These are phyloP conservation scores for Cystobasidium pallidum DNA, from an alignment of 1,284 basidiomycete species.

Conservation along the genomic window DNA sequence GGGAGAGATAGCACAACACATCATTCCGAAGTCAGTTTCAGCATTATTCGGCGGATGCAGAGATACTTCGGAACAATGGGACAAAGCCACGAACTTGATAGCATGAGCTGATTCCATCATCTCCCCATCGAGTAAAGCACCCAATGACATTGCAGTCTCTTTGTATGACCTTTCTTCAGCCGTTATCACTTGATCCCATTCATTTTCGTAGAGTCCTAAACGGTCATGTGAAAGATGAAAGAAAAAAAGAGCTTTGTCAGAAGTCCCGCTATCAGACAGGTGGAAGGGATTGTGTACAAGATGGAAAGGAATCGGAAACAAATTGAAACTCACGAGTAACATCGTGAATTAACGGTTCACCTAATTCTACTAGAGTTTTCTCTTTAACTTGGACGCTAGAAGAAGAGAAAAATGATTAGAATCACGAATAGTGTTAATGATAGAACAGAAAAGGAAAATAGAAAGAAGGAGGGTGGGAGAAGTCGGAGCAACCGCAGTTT, in stretches of 20 bases:
- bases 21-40: too few species aligned
- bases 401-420: neutral
- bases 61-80: neutral
- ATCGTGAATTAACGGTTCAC: slow-evolving; percentile 28
- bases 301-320: neutral
- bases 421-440: too few species aligned
- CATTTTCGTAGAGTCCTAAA: slow-evolving; percentile 7
- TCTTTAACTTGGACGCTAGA: slow-evolving; percentile 1
- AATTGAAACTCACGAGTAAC: neutral
- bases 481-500: too few species aligned
- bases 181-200: slow-evolving; percentile 17
- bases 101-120: slow-evolving; percentile 3
- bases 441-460: too few species aligned
- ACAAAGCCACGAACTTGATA: slow-evolving; percentile 13
- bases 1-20: too few species aligned
- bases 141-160: slow-evolving; percentile 9
- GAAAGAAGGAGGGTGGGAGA: too few species aligned
- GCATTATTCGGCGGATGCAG: too few species aligned
- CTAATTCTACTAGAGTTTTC: slow-evolving; percentile 20
- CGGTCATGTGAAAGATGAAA: neutral
- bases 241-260: too few species aligned
- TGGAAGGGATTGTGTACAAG: too few species aligned
- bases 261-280: too few species aligned
- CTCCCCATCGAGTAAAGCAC: slow-evolving; percentile 12
- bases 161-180: slow-evolving; percentile 18